A percentile compares a stretch with the other conserved stretches of the same genome.
Conservation (phyloP, 805 yeast genomes). For the Jamesozyma lodderae region DNA sequence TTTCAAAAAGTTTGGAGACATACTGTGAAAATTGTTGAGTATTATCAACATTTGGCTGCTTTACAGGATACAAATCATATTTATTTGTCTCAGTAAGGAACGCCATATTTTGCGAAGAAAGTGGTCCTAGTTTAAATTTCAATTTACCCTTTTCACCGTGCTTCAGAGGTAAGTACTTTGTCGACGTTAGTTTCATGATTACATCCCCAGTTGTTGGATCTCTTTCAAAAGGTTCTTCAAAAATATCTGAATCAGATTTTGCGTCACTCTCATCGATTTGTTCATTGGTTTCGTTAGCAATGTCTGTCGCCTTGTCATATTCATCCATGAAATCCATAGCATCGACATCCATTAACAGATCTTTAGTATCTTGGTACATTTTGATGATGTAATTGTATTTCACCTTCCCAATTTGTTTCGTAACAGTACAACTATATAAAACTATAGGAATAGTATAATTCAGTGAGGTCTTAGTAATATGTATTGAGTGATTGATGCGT, state of each 20-base stretch:
- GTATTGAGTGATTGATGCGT: neutral
- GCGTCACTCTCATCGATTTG: neutral
- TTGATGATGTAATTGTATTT: neutral
- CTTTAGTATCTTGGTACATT: conserved; percentile 5
- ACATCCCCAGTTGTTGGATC: conserved; percentile 20
- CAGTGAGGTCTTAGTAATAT: neutral
- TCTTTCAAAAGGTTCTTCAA: conserved; percentile 4
- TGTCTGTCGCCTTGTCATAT: conserved; percentile 2
- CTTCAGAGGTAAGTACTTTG: conserved; percentile 11
- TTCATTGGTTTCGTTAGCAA: neutral
- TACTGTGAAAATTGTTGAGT: conserved; percentile 39
- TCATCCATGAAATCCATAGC: conserved; percentile 19
- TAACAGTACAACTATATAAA: too few relatives aligned
- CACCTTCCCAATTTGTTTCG: too few relatives aligned
- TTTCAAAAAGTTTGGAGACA: conserved; percentile 42
- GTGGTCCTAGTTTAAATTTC: conserved; percentile 41
- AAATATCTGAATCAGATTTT: neutral
- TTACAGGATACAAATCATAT: conserved; percentile 36
- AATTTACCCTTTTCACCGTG: conserved; percentile 15
- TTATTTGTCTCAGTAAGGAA: conserved; percentile 34
- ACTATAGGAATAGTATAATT: too few relatives aligned
- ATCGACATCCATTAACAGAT: conserved; percentile 24
- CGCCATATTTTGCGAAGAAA: conserved; percentile 34
- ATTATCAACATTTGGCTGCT: conserved; percentile 33
- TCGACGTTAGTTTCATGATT: conserved; percentile 12